These are phyloP conservation scores for Vickermania spadyakhi DNA, from an alignment of 208 protist genomes.

Conservation along the genomic window DNA sequence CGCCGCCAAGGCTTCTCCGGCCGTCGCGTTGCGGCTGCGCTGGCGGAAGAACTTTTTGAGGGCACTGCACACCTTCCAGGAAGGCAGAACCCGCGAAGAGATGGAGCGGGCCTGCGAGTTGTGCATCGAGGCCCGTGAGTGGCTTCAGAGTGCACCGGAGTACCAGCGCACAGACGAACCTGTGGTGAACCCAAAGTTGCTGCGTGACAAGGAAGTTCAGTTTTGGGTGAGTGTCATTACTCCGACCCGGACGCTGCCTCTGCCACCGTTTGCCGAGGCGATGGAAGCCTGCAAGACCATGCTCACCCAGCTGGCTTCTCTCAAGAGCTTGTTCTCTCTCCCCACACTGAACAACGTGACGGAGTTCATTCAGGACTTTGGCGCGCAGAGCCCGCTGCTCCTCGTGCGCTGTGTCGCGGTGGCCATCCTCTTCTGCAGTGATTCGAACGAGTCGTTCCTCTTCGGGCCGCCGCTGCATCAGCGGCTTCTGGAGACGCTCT, in stretches of 20 bases:
- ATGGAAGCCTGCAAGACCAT: constrained; percentile 37
- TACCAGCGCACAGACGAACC: constrained; percentile 48
- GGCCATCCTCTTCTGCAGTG: constrained; percentile 49
- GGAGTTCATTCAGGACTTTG: constrained; percentile 60
- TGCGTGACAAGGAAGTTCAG: constrained; percentile 37
- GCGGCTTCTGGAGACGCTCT: constrained; percentile 42
- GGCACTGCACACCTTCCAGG: constrained; percentile 32
- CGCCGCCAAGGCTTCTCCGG: constrained; percentile 14
- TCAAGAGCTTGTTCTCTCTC: constrained; percentile 31
- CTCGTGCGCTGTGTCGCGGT: constrained; percentile 52
- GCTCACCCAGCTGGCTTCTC: constrained; percentile 53
- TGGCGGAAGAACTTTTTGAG: constrained; percentile 58
- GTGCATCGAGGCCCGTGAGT: constrained; percentile 24
- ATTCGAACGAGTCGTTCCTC: constrained; percentile 70
- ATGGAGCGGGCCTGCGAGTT: constrained; percentile 45
- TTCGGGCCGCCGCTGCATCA: constrained; percentile 46
- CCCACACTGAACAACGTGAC: constrained; percentile 36
- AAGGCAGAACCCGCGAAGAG: constrained; percentile 28
- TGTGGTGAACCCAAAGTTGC: constrained; percentile 24
- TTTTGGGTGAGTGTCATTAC: constrained; percentile 70
- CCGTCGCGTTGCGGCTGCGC: constrained; percentile 50
- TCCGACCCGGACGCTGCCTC: constrained; percentile 34
- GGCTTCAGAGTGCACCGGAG: constrained; percentile 20
- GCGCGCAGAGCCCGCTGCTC: constrained; percentile 57
- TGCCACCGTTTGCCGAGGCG: constrained; percentile 32